A percentile compares a stretch with the other conserved stretches of the same genome.
Evolutionary conservation across 2,329 filamentous ascomycete genomes (phyloP).

Genomic region (Zymoseptoria tritici): DNA sequence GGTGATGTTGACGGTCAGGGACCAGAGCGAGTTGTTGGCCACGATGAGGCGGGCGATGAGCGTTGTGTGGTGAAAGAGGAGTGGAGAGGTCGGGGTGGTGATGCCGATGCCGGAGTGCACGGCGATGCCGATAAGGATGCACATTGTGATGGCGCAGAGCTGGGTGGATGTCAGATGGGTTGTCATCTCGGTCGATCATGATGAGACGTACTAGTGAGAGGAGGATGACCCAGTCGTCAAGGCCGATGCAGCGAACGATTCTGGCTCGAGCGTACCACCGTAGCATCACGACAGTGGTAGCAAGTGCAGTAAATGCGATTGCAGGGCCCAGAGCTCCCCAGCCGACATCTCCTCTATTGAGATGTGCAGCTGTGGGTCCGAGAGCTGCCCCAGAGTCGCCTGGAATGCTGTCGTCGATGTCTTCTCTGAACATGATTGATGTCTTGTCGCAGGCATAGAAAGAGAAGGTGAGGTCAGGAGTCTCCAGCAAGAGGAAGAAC

Average conservation of each 20-base stretch:
- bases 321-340: constrained; percentile 27
- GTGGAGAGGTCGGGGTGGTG: neutral
- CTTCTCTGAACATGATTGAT: neutral
- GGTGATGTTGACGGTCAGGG: constrained; percentile 32
- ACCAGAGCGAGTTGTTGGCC: constrained; percentile 28
- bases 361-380: constrained; percentile 10
- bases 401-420: neutral
- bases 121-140: constrained; percentile 21
- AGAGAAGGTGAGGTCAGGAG: neutral
- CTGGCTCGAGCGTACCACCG: constrained; percentile 30
- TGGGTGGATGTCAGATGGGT: constrained; percentile 3
- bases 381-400: neutral
- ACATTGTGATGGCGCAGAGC: constrained; percentile 26
- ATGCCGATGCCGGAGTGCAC: constrained; percentile 18
- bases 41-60: constrained; percentile 26
- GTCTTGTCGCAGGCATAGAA: neutral
- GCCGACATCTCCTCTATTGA: constrained; percentile 22
- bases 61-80: neutral
- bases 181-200: neutral
- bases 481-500: neutral
- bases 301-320: constrained; percentile 25
- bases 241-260: constrained; percentile 27
- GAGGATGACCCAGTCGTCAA: constrained; percentile 32
- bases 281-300: constrained; percentile 26
- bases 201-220: constrained; percentile 26